These are phyloP conservation scores for Phytophthora aleatoria DNA, from an alignment of 352 stramenopile species.

Conservation along the genomic window DNA sequence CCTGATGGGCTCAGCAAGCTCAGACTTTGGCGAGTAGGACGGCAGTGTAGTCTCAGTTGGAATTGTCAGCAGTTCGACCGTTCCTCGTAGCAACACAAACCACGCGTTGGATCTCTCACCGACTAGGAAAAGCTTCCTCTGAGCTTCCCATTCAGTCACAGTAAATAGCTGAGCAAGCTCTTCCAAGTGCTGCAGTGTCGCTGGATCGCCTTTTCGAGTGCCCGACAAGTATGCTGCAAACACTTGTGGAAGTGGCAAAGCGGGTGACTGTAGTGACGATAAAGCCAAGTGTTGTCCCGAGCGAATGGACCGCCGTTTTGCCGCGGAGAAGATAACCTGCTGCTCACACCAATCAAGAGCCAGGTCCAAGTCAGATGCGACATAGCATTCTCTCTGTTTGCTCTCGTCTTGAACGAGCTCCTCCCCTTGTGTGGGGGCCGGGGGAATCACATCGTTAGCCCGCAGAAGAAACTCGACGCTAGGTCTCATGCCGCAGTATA, in stretches of 20 bases:
- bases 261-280: conserved; percentile 29
- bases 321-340: conserved; percentile 53
- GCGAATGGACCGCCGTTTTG: conserved; percentile 43
- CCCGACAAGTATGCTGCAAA: conserved; percentile 50
- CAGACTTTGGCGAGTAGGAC: conserved; percentile 26
- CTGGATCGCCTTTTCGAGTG: conserved; percentile 15
- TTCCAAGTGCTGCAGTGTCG: conserved; percentile 24
- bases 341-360: conserved; percentile 72
- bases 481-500: conserved; percentile 69
- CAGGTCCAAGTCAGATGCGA: conserved; percentile 55
- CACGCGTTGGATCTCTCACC: conserved; percentile 46
- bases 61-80: conserved; percentile 50
- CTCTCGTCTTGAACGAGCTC: conserved; percentile 9
- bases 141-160: conserved; percentile 36
- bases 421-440: background rate
- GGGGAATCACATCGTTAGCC: conserved; percentile 57
- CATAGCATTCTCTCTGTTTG: conserved; percentile 31
- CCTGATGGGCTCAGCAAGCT: conserved; percentile 8
- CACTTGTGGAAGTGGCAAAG: conserved; percentile 47
- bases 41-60: conserved; percentile 17
- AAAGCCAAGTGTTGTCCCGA: conserved; percentile 32
- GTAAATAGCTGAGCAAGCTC: conserved; percentile 46
- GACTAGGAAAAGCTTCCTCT: conserved; percentile 46
- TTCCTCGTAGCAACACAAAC: conserved; percentile 57
- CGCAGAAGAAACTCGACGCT: conserved; percentile 61